Percentiles rank a stretch among this genome's conserved stretches.
Evolutionary conservation across 768 basidiomycete genomes (phyloP).

Genomic region (Macrolepiota dolichaula): DNA sequence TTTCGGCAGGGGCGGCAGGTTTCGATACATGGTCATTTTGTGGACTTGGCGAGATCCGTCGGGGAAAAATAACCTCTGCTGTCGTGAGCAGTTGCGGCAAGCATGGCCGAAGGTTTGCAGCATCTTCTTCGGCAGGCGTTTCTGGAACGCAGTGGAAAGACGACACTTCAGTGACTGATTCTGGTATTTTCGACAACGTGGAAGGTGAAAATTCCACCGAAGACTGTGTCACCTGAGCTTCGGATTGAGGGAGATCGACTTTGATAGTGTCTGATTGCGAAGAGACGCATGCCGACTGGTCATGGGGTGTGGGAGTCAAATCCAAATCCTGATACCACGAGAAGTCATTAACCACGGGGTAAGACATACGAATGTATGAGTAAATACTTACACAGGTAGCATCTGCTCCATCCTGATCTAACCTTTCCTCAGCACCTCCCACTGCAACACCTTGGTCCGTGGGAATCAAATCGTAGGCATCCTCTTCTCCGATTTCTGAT

Average conservation of each 20-base stretch:
- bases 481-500: slow-evolving; percentile 15
- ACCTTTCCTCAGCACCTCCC: not conserved
- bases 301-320: slow-evolving; percentile 8
- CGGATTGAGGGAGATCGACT: not conserved
- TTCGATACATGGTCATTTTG: not conserved
- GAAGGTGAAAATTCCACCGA: not conserved
- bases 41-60: not conserved
- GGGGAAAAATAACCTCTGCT: not conserved
- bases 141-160: not conserved
- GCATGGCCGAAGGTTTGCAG: not conserved
- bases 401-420: not conserved
- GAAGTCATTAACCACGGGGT: not conserved
- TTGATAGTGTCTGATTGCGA: slow-evolving; percentile 1
- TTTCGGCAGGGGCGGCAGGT: not conserved
- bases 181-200: not conserved
- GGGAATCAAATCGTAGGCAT: not conserved
- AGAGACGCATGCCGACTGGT: not conserved
- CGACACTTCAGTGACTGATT: not conserved
- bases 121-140: not conserved
- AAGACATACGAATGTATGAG: not conserved
- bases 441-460: not conserved
- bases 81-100: not conserved
- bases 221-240: not conserved
- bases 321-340: slow-evolving; percentile 1
- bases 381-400: not conserved